Evolutionary conservation across 306 rosid genomes (phyloP).

Genomic region (Prunus mume): DNA sequence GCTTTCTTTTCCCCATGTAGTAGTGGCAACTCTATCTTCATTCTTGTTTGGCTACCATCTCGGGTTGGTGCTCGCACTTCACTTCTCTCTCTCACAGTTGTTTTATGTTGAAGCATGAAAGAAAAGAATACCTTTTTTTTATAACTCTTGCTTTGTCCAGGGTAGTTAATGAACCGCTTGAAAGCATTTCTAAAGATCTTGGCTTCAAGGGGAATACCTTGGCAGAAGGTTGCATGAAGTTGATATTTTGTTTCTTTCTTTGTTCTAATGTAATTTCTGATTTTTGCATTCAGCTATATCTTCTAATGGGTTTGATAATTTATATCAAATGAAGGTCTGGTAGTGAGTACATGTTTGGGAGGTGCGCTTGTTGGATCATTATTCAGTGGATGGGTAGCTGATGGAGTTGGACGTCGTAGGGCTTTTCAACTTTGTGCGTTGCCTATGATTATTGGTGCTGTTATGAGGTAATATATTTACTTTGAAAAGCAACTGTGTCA

Average conservation of each 20-base stretch:
- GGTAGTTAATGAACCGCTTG: constrained; percentile 96
- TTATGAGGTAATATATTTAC: constrained; percentile 55
- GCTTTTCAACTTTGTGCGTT: constrained; percentile 87
- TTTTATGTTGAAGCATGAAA: neutral
- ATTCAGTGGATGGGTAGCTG: constrained; percentile 93
- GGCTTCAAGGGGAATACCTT: constrained; percentile 87
- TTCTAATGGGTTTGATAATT: constrained; percentile 19
- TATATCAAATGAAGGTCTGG: constrained; percentile 63
- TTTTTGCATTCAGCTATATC: constrained; percentile 14
- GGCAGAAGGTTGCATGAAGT: constrained; percentile 72
- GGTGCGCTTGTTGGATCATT: constrained; percentile 91
- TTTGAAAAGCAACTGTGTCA: neutral
- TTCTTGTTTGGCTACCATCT: constrained; percentile 92
- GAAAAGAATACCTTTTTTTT: constrained; percentile 6
- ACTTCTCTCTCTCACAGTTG: neutral
- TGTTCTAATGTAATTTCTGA: constrained; percentile 17
- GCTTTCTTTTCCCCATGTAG: constrained; percentile 81
- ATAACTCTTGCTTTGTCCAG: constrained; percentile 42
- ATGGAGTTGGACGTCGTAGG: constrained; percentile 92
- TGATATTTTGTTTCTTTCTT: constrained; percentile 8
- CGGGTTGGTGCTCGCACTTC: constrained; percentile 52
- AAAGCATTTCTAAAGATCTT: constrained; percentile 85
- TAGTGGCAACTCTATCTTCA: constrained; percentile 71
- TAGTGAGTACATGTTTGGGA: constrained; percentile 92
- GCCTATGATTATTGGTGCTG: constrained; percentile 93